These are phyloP conservation scores for Tremella yokohamensis DNA, from an alignment of 768 basidiomycete genomes.

Conservation along the genomic window DNA sequence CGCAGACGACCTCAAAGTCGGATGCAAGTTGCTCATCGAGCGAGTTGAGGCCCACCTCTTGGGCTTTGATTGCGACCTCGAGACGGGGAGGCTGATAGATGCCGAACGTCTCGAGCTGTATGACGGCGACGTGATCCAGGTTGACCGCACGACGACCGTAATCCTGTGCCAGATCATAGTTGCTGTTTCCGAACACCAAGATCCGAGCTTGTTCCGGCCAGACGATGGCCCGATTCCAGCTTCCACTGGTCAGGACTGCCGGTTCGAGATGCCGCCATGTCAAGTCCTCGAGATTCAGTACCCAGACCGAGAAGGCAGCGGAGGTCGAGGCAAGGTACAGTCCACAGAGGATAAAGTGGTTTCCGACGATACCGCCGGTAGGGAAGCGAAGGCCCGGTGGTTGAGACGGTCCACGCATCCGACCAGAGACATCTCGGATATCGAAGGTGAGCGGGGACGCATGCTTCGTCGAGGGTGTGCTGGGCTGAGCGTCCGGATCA, in stretches of 20 bases:
- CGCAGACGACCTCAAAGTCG: conserved; percentile 89
- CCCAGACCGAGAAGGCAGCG: conserved; percentile 95
- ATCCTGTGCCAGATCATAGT: conserved; percentile 42
- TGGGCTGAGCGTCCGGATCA: not conserved
- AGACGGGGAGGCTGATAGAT: conserved; percentile 80
- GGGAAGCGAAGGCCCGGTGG: conserved; percentile 96
- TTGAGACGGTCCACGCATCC: conserved; percentile 71
- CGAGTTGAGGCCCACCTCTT: conserved; percentile 77
- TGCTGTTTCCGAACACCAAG: conserved; percentile 82
- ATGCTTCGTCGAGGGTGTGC: conserved; percentile 20
- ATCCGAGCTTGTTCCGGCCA: conserved; percentile 82
- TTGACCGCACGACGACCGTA: conserved; percentile 48
- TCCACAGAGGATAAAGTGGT: conserved; percentile 81
- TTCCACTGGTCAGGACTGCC: conserved; percentile 68
- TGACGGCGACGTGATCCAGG: conserved; percentile 75
- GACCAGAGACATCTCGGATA: conserved; percentile 71
- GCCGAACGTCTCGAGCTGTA: conserved; percentile 90
- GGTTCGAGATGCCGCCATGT: conserved; percentile 42
- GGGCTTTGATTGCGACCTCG: conserved; percentile 65
- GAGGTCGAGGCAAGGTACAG: conserved; percentile 92
- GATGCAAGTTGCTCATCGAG: conserved; percentile 75
- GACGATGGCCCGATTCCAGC: conserved; percentile 89
- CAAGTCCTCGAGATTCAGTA: conserved; percentile 66
- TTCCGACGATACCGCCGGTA: conserved; percentile 84
- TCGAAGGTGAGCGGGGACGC: conserved; percentile 58